Evolutionary conservation across 208 protist genomes (phyloP), one percentile per base, ranked within the genome.

Genomic region (Crithidia fasciculata): DNA sequence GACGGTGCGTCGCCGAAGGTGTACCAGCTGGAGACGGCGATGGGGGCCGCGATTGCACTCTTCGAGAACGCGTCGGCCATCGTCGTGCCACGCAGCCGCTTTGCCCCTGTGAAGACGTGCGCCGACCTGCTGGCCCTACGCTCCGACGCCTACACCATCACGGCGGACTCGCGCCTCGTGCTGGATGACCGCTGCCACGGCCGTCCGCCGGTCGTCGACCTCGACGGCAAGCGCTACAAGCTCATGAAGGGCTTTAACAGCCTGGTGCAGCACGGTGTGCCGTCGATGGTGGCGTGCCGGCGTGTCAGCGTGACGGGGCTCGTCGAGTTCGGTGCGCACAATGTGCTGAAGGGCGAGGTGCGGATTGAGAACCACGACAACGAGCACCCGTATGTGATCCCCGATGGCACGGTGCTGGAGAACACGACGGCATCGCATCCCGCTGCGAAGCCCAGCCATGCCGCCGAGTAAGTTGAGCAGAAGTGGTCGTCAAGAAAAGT

Each of bases 71-170:
- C 85, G 18, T 64, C 78, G 16, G 96, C 97, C 54, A 82, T 99
- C 13, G 89, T 97, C 45, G 98, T 99, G 39, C 95, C 96, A 39
- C 89, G 98, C 59, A 84, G 85, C 15, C 90, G 99, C 69, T 99
- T 99, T 82, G 80, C 99, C 6, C 99, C 99, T 7, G 99, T 99
- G 13, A 99, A 99, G 87, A 97, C 87, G 39, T 97, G 93, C 54
- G 84, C 75, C 62, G 99, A 99, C 82, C 85, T 99, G 7, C 89
- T 99, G 55, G 76, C 98, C n/a, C 83, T 99, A 19, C 94, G 98
- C 82, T 98, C 92, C 5, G 97, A 99, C 76, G 87, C 97, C 9
- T 99, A 99, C 80, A 61, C 73, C 7, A 78, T 98, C 10, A 84
- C 86, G 49, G 45, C 68, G 4, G 96, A 93, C 66, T 78, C 76